A percentile compares a stretch with the other conserved stretches of the same genome.
These are phyloP conservation scores for Alternaria triticimaculans DNA, from an alignment of 2,329 filamentous ascomycete genomes.

Conservation along the genomic window DNA sequence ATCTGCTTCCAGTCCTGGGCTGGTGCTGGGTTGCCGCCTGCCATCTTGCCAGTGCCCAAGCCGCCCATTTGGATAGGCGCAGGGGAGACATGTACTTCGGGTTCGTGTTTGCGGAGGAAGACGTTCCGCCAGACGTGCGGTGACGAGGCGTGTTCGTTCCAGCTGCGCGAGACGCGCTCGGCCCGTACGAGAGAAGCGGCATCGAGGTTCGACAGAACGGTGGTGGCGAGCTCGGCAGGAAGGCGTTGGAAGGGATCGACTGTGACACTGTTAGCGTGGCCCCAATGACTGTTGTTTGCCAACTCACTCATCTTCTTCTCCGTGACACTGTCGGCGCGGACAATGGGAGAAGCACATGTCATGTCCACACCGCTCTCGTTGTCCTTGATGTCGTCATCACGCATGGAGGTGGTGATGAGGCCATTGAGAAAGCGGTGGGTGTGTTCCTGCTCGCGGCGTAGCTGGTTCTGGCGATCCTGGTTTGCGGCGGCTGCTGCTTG, in stretches of 20 bases:
- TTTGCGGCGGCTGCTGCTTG: conserved; percentile 47
- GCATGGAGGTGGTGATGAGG: conserved; percentile 16
- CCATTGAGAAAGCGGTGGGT: conserved; percentile 42
- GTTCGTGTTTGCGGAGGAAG: conserved; percentile 64
- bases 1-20: conserved; percentile 84
- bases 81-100: conserved; percentile 54
- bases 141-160: conserved; percentile 63
- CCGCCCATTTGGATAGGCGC: conserved; percentile 59
- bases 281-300: not conserved
- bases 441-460: conserved; percentile 42
- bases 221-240: conserved; percentile 65
- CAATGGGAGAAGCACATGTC: conserved; percentile 44
- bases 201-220: conserved; percentile 67
- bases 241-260: conserved; percentile 62
- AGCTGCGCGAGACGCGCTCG: conserved; percentile 63
- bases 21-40: conserved; percentile 55
- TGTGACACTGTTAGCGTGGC: conserved; percentile 18
- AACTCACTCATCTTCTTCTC: conserved; percentile 47
- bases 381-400: conserved; percentile 43
- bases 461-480: conserved; percentile 37
- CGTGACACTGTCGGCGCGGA: conserved; percentile 38
- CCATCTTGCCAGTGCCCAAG: conserved; percentile 60
- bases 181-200: conserved; percentile 61
- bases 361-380: conserved; percentile 49
- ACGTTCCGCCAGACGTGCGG: conserved; percentile 67